Percentiles rank a stretch among this genome's conserved stretches.
phyloP scores from a whole-genome alignment of 2,329 filamentous ascomycete genomes.

The Lithohypha guttulata region DNA sequence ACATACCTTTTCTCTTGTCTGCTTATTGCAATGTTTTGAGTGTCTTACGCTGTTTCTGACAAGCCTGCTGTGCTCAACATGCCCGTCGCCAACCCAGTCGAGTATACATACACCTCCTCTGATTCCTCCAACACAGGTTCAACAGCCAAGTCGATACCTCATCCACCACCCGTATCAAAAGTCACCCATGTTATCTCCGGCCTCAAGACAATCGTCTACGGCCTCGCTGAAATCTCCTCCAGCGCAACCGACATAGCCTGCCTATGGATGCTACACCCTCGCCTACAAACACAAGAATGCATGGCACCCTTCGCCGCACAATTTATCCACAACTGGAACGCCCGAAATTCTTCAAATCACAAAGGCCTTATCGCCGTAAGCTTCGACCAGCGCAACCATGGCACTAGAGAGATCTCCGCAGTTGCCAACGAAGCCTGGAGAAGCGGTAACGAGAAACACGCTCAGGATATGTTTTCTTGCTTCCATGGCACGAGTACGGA shows the following conservation, averaged over 20 bases:
- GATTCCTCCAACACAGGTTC: constrained; percentile 13
- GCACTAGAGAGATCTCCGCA: constrained; percentile 56
- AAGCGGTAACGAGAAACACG: constrained; percentile 67
- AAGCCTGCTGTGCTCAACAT: too few relatives aligned
- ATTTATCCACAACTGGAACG: constrained; percentile 58
- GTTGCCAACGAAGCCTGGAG: constrained; percentile 69
- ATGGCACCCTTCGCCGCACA: constrained; percentile 68
- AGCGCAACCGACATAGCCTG: constrained; percentile 52
- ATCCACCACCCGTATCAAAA: constrained; percentile 18
- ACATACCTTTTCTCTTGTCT: too few relatives aligned
- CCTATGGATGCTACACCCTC: constrained; percentile 85
- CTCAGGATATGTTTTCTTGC: constrained; percentile 75
- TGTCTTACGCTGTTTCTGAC: too few relatives aligned
- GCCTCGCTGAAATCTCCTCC: constrained; percentile 60
- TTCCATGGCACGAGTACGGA: constrained; percentile 60
- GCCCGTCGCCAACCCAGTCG: constrained; percentile 17
- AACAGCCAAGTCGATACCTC: constrained; percentile 17
- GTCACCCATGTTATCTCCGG: constrained; percentile 61
- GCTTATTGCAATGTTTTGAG: too few relatives aligned
- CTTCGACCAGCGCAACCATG: constrained; percentile 93
- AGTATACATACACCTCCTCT: constrained; percentile 17
- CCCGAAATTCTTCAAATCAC: constrained; percentile 19
- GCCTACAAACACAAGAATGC: constrained; percentile 55
- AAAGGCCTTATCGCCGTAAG: constrained; percentile 65
- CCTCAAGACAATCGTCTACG: constrained; percentile 68